Conservation (phyloP, 179 eudicot genomes). For the Carnegiea gigantea region DNA sequence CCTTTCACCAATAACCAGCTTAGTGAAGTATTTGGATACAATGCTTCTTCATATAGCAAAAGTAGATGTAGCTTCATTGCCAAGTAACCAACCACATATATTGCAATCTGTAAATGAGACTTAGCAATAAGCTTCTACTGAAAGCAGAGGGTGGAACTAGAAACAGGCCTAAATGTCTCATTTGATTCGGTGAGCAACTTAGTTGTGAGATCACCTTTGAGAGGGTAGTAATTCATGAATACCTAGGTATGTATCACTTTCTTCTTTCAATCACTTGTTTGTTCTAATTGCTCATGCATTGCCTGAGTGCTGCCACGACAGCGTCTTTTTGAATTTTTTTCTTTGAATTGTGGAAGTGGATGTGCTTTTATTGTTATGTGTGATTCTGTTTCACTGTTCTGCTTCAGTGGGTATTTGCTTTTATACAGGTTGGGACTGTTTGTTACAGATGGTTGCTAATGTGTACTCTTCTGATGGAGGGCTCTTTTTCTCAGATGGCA, state of each 20-base stretch:
- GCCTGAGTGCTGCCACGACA: too few species aligned
- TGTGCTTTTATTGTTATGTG: not conserved
- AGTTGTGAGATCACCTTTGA: too few species aligned
- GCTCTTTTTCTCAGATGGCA: constrained; percentile 49
- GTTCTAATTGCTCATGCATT: not conserved
- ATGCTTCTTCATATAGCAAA: not conserved
- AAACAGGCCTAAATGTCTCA: not conserved
- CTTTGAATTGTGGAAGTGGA: not conserved
- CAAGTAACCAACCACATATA: not conserved
- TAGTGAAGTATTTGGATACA: not conserved
- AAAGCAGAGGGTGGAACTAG: not conserved
- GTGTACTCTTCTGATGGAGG: not conserved
- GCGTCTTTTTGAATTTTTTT: not conserved
- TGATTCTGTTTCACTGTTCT: not conserved
- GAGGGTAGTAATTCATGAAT: not conserved
- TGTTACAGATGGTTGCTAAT: not conserved
- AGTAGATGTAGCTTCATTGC: not conserved
- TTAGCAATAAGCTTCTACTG: not conserved
- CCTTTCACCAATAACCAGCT: not conserved
- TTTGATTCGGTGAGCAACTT: not conserved
- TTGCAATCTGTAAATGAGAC: not conserved
- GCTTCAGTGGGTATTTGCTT: not conserved
- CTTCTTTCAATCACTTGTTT: not conserved
- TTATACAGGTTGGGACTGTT: not conserved
- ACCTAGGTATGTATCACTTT: not conserved